phyloP scores from a whole-genome alignment of 2,329 filamentous ascomycete species.

The Paecilomyces fulvus region DNA sequence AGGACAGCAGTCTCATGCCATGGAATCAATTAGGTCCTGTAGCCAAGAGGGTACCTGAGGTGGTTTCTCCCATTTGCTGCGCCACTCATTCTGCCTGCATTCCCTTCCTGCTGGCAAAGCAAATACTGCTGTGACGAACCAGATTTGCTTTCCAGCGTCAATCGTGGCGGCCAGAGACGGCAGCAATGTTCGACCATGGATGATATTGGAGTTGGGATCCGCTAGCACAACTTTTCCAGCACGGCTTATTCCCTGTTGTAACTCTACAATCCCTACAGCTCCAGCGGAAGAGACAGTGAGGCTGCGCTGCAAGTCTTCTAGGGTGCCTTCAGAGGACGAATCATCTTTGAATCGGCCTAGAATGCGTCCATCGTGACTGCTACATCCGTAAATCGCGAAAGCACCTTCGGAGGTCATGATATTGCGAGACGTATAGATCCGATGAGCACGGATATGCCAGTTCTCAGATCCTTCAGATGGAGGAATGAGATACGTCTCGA shows the following conservation, averaged over 20 bases:
- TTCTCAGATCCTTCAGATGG: slow-evolving; percentile 24
- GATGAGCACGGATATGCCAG: slow-evolving; percentile 33
- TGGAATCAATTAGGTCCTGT: slow-evolving; percentile 38
- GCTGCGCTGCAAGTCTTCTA: slow-evolving; percentile 23
- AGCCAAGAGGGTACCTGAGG: slow-evolving; percentile 56
- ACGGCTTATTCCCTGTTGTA: slow-evolving; percentile 32
- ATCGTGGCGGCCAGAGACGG: slow-evolving; percentile 60
- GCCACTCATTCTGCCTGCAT: slow-evolving; percentile 46
- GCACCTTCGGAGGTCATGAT: slow-evolving; percentile 66
- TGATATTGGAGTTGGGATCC: slow-evolving; percentile 70
- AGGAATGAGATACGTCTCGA: slow-evolving; percentile 30
- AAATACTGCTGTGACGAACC: slow-evolving; percentile 65
- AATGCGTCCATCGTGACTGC: slow-evolving; percentile 50
- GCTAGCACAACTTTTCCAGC: slow-evolving; percentile 61
- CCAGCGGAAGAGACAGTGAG: slow-evolving; percentile 43
- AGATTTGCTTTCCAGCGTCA: slow-evolving; percentile 48
- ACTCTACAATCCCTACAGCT: slow-evolving; percentile 43
- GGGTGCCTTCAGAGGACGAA: slow-evolving; percentile 33
- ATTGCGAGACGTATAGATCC: slow-evolving; percentile 39
- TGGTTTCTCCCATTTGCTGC: slow-evolving; percentile 52
- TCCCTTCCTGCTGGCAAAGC: slow-evolving; percentile 54
- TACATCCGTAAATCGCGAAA: slow-evolving; percentile 58
- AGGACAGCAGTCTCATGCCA: slow-evolving; percentile 4
- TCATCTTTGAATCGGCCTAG: slow-evolving; percentile 34
- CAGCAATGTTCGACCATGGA: slow-evolving; percentile 63